Percentiles rank a stretch among this genome's conserved stretches.
Evolutionary conservation across 345 rosid species (phyloP).

Genomic region (Linum lewisii): DNA sequence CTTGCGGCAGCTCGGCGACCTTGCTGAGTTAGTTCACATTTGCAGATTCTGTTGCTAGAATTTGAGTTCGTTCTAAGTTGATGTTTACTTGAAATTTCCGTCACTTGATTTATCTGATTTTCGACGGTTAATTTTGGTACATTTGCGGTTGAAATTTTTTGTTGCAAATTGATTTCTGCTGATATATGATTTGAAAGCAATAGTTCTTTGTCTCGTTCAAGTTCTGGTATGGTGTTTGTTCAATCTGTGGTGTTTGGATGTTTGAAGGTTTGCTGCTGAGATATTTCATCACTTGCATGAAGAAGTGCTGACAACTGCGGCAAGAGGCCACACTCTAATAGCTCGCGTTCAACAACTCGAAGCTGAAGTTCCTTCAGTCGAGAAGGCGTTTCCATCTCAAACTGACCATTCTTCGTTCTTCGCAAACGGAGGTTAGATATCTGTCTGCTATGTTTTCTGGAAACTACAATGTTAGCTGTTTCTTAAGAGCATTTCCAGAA

Average conservation of each 20-base stretch:
- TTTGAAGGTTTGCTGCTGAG: conserved; percentile 88
- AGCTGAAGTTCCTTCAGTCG: conserved; percentile 70
- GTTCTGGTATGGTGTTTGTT: neutral
- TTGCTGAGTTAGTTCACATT: conserved; percentile 63
- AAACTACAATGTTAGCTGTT: neutral
- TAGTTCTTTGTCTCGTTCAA: no score
- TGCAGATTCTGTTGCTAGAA: conserved; percentile 10
- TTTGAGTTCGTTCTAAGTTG: no score
- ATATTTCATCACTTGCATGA: conserved; percentile 95
- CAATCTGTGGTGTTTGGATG: neutral
- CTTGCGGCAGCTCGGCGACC: conserved; percentile 99
- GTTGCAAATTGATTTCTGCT: no score
- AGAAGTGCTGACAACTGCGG: conserved; percentile 82
- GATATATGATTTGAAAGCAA: no score
- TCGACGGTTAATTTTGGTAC: no score
- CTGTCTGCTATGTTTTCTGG: neutral
- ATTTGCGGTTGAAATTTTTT: no score
- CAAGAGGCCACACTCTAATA: conserved; percentile 90
- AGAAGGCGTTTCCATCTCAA: conserved; percentile 77
- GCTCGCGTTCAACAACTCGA: conserved; percentile 92
- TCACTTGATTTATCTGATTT: no score
- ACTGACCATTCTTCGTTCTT: conserved; percentile 62
- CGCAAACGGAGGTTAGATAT: conserved; percentile 48
- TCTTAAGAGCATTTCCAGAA: no score
- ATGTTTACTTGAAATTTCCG: no score